Base-by-base conservation (phyloP, 176 grass and related monocot species). In the Carex pumila region DNA sequence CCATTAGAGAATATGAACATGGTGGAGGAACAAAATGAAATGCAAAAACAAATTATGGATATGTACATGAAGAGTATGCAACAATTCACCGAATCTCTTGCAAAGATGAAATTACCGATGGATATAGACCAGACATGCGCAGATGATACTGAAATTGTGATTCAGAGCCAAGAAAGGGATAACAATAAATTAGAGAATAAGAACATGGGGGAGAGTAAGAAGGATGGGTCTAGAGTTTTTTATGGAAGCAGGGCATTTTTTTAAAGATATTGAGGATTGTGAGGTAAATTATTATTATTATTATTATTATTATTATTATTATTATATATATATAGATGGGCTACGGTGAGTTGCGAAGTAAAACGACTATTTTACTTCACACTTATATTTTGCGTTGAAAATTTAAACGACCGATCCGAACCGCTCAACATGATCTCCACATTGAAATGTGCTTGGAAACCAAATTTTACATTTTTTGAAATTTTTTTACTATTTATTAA, bases 31-130 rank as follows among this genome's bases (percentile, higher is more conserved):
- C 90, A 92, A 73, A 90, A 71, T 84, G 90, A 85, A 65, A 98
- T 94, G 92, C 95, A 98, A 91, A 86, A 91, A 29, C 95, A 94
- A 87, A 98, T 98, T 84, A 87, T 98, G 83, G 90, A 98, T 77
- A 94, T 98, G 95, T 98, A 98, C 79, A 52, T 94, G 18, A 84
- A 94, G 82, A 98, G 95, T 86, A 94, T 98, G 95, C 95, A 94
- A 70, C 95, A 98, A 78, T 98, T 94, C 73, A 93, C 89, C 12
- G 92, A 93, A 13, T 94, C 95, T 12, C 73, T 98, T 55, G 65
- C 84, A 60, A 92, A 86, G 62, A 91, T 94, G 92, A 94, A 90
- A 81, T 81, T 98, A 34, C 95, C 95, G 3, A 78, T 98, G 34
- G 84, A 94, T 57, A 80, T 98, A 9, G 85, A 84, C 54, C 71